Evolutionary conservation across 768 basidiomycete species (phyloP).

Genomic region (Pulveroboletus sp.): DNA sequence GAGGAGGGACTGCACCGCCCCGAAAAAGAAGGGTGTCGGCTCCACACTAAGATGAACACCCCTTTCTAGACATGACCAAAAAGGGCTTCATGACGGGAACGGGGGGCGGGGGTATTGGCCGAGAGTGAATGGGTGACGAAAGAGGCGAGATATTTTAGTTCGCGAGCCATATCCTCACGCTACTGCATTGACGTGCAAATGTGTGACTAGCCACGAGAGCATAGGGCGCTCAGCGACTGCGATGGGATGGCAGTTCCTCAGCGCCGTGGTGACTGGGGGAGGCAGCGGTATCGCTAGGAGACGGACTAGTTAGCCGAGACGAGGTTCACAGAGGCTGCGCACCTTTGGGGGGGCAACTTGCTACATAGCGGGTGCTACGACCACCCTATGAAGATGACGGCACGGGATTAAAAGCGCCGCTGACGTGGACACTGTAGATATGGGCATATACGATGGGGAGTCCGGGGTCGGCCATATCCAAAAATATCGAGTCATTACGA

Average conservation of each 20-base stretch:
- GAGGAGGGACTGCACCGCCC: not conserved
- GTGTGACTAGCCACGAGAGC: not conserved
- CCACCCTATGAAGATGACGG: conserved; percentile 20
- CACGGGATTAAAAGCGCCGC: not conserved
- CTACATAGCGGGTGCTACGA: conserved; percentile 8
- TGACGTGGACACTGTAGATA: not conserved
- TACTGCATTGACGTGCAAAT: not conserved
- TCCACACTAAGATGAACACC: not conserved
- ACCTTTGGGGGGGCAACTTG: not conserved
- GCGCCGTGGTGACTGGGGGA: not conserved
- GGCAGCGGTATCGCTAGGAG: too few species aligned
- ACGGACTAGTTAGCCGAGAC: not conserved
- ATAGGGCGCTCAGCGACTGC: not conserved
- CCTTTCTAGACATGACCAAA: conserved; percentile 1
- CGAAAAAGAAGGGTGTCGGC: not conserved
- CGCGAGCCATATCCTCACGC: not conserved
- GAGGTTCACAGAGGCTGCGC: not conserved
- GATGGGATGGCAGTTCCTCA: not conserved
- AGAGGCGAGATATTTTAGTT: conserved; percentile 1
- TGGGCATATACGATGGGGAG: not conserved
- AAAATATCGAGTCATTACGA: not conserved
- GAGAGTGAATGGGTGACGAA: not conserved
- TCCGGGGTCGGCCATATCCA: conserved; percentile 13
- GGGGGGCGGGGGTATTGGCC: not conserved
- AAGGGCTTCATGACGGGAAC: not conserved